Conservation (phyloP, 2,329 filamentous ascomycete species). For the Venturia effusa region DNA sequence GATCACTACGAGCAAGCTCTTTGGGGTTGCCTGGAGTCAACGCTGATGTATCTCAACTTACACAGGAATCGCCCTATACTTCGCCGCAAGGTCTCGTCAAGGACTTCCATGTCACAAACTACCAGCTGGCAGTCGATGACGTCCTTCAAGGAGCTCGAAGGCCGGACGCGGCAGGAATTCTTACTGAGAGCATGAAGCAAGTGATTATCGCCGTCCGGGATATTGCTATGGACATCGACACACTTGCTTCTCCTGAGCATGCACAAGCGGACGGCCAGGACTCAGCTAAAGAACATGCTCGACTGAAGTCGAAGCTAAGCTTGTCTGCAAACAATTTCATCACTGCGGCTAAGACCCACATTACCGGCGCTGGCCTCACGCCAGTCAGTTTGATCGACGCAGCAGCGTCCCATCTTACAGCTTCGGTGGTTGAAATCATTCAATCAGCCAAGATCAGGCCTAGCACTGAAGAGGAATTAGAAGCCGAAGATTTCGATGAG, state of each 20-base stretch:
- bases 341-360: constrained; percentile 87
- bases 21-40: constrained; percentile 53
- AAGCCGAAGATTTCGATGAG: constrained; percentile 33
- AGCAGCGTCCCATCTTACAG: constrained; percentile 79
- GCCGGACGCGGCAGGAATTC: constrained; percentile 55
- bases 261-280: constrained; percentile 19
- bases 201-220: constrained; percentile 74
- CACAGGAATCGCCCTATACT: constrained; percentile 56
- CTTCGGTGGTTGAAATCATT: constrained; percentile 75
- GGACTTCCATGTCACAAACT: constrained; percentile 87
- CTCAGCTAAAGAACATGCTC: constrained; percentile 44
- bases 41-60: constrained; percentile 52
- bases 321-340: constrained; percentile 92
- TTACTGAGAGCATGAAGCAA: constrained; percentile 77
- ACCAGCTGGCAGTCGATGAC: constrained; percentile 90
- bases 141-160: constrained; percentile 66
- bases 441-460: constrained; percentile 72
- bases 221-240: constrained; percentile 68
- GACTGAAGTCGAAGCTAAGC: constrained; percentile 74
- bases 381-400: constrained; percentile 92
- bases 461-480: constrained; percentile 65
- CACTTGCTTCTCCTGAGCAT: constrained; percentile 32
- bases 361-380: constrained; percentile 68
- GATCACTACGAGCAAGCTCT: constrained; percentile 70
- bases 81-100: constrained; percentile 69